These are phyloP conservation scores for Chalciporus sphaerocephalus DNA, from an alignment of 768 basidiomycete genomes.

Conservation along the genomic window DNA sequence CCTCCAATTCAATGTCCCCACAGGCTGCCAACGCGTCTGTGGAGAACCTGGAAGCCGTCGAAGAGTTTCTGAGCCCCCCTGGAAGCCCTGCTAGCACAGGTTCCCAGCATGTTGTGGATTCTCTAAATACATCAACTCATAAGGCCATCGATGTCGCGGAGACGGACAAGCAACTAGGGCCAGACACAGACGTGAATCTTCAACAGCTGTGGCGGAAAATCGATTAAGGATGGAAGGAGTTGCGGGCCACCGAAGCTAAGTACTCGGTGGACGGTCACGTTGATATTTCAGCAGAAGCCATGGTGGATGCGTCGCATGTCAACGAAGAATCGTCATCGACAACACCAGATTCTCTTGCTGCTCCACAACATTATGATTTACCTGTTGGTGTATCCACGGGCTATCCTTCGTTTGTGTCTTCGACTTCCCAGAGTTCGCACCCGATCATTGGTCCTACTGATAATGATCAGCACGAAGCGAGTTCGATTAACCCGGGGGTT, in stretches of 20 bases:
- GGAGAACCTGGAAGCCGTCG: slow-evolving; percentile 6
- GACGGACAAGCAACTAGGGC: slow-evolving; percentile 5
- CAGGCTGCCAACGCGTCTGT: background rate
- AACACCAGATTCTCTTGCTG: slow-evolving; percentile 19
- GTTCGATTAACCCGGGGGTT: background rate
- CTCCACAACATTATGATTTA: slow-evolving; percentile 12
- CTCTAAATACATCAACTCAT: slow-evolving; percentile 1
- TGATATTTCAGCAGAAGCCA: background rate
- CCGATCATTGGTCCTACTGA: background rate
- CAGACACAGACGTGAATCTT: slow-evolving; percentile 18
- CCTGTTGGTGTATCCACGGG: slow-evolving; percentile 33
- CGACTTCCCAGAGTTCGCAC: slow-evolving; percentile 1
- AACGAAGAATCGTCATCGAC: slow-evolving; percentile 28
- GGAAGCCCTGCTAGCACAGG: slow-evolving; percentile 16
- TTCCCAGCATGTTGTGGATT: background rate
- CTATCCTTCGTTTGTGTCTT: slow-evolving; percentile 17
- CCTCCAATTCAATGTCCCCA: background rate
- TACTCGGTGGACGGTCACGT: background rate
- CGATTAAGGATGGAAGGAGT: slow-evolving; percentile 35
- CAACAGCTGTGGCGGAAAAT: slow-evolving; percentile 34
- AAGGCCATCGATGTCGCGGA: slow-evolving; percentile 10
- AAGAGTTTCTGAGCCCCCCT: slow-evolving; percentile 25
- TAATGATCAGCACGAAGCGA: slow-evolving; percentile 1
- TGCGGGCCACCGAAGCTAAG: slow-evolving; percentile 10
- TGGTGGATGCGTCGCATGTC: slow-evolving; percentile 25